phyloP scores from a whole-genome alignment of 805 yeast genomes.

The Candida fluviatilis region DNA sequence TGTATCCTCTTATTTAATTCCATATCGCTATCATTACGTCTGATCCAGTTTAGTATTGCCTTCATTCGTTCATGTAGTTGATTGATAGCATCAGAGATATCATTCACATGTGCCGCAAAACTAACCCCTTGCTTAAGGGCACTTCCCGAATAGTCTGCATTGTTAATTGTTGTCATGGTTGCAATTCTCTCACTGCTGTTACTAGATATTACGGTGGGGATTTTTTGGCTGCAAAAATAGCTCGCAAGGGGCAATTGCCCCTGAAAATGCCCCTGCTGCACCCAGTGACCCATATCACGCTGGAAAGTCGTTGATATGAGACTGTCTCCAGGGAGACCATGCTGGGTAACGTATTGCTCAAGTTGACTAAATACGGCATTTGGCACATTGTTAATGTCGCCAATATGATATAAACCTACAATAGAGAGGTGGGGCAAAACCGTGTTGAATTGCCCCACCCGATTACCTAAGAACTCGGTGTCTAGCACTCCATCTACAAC shows the following conservation, averaged over 20 bases:
- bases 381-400: neutral
- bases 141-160: constrained; percentile 3
- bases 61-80: constrained; percentile 21
- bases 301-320: neutral
- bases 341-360: neutral
- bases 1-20: constrained; percentile 10
- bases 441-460: constrained; percentile 23
- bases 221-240: neutral
- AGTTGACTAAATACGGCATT: neutral
- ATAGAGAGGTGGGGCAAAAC: constrained; percentile 23
- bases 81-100: constrained; percentile 9
- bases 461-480: constrained; percentile 18
- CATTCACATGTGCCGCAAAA: constrained; percentile 1
- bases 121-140: neutral
- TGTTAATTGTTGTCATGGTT: constrained; percentile 10
- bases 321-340: neutral
- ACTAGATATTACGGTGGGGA: neutral
- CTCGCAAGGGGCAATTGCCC: neutral
- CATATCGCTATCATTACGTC: constrained; percentile 8
- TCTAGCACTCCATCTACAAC: constrained; percentile 16
- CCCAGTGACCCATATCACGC: neutral
- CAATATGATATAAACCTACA: constrained; percentile 28
- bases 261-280: neutral
- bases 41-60: constrained; percentile 18
- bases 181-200: constrained; percentile 31